phyloP scores from a whole-genome alignment of 352 stramenopile species.

The Peronospora tabacina region DNA sequence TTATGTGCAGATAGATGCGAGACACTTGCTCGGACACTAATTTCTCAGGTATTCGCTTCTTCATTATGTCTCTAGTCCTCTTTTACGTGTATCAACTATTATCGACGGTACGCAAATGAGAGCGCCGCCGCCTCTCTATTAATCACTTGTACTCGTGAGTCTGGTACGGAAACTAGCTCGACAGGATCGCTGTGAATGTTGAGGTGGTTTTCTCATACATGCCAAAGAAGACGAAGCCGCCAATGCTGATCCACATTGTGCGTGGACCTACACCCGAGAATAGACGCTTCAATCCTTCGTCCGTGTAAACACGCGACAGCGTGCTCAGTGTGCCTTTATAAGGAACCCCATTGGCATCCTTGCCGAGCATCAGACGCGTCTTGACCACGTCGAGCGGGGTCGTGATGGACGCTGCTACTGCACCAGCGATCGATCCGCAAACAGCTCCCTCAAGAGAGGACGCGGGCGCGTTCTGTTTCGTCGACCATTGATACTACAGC shows the following conservation, averaged over 20 bases:
- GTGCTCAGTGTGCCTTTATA: conserved; percentile 91
- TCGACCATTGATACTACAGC: conserved; percentile 65
- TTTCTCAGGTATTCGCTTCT: neutral
- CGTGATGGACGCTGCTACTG: conserved; percentile 93
- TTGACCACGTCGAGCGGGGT: conserved; percentile 99
- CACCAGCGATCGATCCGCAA: conserved; percentile 93
- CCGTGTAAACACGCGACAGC: conserved; percentile 82
- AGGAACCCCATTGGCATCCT: conserved; percentile 87
- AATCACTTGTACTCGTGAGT: neutral
- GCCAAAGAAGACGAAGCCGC: conserved; percentile 99
- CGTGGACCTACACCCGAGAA: conserved; percentile 93
- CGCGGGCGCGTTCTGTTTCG: conserved; percentile 68
- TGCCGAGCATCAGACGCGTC: conserved; percentile 97
- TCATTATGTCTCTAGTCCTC: neutral
- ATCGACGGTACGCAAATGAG: conserved; percentile 9
- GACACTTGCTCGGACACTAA: conserved; percentile 7
- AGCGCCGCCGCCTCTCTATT: conserved; percentile 13
- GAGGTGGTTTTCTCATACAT: conserved; percentile 93
- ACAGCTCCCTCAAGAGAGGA: conserved; percentile 88
- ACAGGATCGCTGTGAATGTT: conserved; percentile 55
- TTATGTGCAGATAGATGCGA: conserved; percentile 12
- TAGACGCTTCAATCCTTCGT: conserved; percentile 89
- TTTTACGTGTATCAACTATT: conserved; percentile 5
- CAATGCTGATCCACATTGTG: conserved; percentile 99
- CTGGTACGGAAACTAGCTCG: conserved; percentile 3